Base-by-base conservation (phyloP, 2,329 filamentous ascomycete genomes). In the Hawksworthiomyces lignivorus region DNA sequence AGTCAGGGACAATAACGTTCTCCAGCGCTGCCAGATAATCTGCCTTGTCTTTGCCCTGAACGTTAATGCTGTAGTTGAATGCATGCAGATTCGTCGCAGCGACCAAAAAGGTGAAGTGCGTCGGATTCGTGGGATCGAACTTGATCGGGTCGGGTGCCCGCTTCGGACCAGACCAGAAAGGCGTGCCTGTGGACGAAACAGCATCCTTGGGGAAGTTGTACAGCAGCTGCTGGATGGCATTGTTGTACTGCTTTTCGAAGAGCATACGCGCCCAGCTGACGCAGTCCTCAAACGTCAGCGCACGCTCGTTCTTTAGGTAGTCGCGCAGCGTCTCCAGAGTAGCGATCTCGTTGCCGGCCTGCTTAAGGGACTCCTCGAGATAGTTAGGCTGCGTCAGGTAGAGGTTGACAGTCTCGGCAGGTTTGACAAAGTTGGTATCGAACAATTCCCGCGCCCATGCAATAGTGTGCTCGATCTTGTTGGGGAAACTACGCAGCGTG, bases 151-250 rank as follows among this genome's bases (percentile, higher is more conserved):
- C 87, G 5, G 92, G 92, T 11, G 92, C 92, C 56, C 92, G 87
- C 77, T 98, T 98, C 36, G 92, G 92, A 10, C 92, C 90, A 22
- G 92, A 97, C 92, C 92, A 98, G 75, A 98, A 98, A 1, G 80
- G 84, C 49, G 89, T 85, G 24, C 92, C 92, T 28, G 77, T 84
- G 3, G 88, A 94, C 1, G 92, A 95, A 42, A 75, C 80, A 0
- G 88, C 84, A 59, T 97, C 90, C 65, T 94, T 94, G 48, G 92
- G 92, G 69, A 98, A 98, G 68, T 96, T 97, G 72, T 85, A 94
- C 26, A 98, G 71, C 39, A 98, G 72, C 63, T 98, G 92, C 59
- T 92, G 86, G 48, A 98, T 95, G 39, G 87, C 86, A 60, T 98
- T 95, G 68, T 94, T 88, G 66, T 92, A 98, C 64, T 96, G 87